phyloP scores from a whole-genome alignment of 768 basidiomycete genomes.

The Agaricus subrufescens region DNA sequence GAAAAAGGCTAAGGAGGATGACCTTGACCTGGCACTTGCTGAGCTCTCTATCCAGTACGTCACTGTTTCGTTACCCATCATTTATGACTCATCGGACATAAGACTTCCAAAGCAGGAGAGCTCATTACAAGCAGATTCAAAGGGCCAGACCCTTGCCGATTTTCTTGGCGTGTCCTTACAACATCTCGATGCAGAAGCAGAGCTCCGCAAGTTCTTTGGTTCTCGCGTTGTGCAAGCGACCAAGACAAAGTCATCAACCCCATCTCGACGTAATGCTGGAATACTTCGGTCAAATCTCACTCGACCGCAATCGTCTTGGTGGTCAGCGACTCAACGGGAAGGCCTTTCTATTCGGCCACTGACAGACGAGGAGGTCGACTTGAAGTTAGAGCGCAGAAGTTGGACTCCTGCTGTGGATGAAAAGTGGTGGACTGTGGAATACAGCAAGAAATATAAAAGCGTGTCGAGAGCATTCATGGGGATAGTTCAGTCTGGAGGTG shows the following conservation, averaged over 20 bases:
- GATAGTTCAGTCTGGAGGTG: conserved; percentile 79
- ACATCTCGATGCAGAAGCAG: conserved; percentile 83
- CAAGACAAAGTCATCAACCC: conserved; percentile 30
- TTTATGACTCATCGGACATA: conserved; percentile 14
- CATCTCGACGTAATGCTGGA: conserved; percentile 35
- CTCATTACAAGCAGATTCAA: conserved; percentile 22
- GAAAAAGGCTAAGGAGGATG: conserved; percentile 64
- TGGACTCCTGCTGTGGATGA: conserved; percentile 19
- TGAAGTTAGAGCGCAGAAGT: conserved; percentile 34
- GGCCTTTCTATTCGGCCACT: conserved; percentile 66
- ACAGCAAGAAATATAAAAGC: conserved; percentile 79
- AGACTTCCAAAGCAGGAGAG: conserved; percentile 51
- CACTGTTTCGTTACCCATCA: background rate
- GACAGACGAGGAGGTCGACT: conserved; percentile 46
- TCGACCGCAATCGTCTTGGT: conserved; percentile 73
- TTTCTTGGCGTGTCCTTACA: conserved; percentile 77
- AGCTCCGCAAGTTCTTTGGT: conserved; percentile 93
- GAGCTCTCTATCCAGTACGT: conserved; percentile 78
- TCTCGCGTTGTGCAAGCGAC: conserved; percentile 77
- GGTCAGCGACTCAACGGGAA: conserved; percentile 61
- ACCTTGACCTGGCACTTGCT: conserved; percentile 79
- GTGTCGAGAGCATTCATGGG: conserved; percentile 78
- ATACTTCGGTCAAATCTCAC: conserved; percentile 67
- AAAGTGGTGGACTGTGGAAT: conserved; percentile 47
- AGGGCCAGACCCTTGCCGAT: conserved; percentile 34